A percentile compares a stretch with the other conserved stretches of the same genome.
Conservation (phyloP, 352 stramenopile genomes). For the Globisporangium acanthophoron region DNA sequence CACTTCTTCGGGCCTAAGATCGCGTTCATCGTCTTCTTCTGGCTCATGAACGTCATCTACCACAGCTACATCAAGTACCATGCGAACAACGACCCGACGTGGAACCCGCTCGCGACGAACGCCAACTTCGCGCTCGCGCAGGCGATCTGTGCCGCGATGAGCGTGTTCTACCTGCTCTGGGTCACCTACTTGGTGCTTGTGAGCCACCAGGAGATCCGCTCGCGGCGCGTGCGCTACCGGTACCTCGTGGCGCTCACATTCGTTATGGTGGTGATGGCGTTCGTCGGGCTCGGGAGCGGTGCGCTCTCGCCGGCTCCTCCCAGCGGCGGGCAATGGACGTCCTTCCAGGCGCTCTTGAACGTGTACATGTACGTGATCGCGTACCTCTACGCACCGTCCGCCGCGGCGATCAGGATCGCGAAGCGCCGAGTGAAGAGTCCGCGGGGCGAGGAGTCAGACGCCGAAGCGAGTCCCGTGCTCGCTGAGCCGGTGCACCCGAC, state of each 20-base stretch:
- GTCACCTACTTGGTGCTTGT: slow-evolving; percentile 28
- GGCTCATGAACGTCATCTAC: slow-evolving; percentile 45
- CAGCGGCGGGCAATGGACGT: slow-evolving; percentile 45
- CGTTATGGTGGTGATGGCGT: slow-evolving; percentile 43
- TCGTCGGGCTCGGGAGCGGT: slow-evolving; percentile 31
- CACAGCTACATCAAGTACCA: slow-evolving; percentile 63
- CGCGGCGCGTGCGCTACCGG: slow-evolving; percentile 37
- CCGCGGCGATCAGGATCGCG: slow-evolving; percentile 23
- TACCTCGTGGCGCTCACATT: slow-evolving; percentile 43
- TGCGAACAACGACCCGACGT: slow-evolving; percentile 46
- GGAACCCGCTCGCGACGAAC: slow-evolving; percentile 37
- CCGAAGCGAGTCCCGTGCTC: slow-evolving; percentile 21
- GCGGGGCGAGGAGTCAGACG: slow-evolving; percentile 12
- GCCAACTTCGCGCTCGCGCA: slow-evolving; percentile 30
- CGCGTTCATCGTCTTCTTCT: slow-evolving; percentile 45
- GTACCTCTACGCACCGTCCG: slow-evolving; percentile 52
- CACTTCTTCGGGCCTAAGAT: slow-evolving; percentile 52
- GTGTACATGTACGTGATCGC: slow-evolving; percentile 51
- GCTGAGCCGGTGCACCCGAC: neutral
- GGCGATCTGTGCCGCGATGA: slow-evolving; percentile 31
- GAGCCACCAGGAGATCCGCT: slow-evolving; percentile 37
- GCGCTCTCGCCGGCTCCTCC: slow-evolving; percentile 39
- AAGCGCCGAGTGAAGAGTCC: slow-evolving; percentile 17
- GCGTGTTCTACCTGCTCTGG: slow-evolving; percentile 47
- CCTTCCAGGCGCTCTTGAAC: slow-evolving; percentile 49